A percentile compares a stretch with the other conserved stretches of the same genome.
phyloP scores from a whole-genome alignment of 2,329 filamentous ascomycete species.

The Fusarium sp. region DNA sequence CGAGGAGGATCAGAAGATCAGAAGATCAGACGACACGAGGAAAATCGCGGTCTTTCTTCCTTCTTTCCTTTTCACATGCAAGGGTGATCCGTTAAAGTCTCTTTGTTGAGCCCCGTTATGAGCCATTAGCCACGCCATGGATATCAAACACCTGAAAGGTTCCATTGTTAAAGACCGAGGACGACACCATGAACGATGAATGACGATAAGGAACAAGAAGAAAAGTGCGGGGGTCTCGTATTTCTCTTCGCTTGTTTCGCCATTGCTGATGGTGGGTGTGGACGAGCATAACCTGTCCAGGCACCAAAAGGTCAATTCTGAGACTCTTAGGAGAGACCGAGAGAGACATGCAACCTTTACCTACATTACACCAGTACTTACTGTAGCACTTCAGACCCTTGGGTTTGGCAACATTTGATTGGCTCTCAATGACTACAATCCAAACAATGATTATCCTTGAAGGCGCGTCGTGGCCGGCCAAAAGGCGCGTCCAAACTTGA shows the following conservation, averaged over 20 bases:
- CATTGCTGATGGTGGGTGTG: slow-evolving; percentile 1
- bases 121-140: background rate
- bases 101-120: slow-evolving; percentile 13
- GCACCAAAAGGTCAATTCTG: slow-evolving; percentile 16
- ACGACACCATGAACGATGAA: slow-evolving; percentile 23
- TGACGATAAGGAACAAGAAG: slow-evolving; percentile 7
- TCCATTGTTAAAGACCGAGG: slow-evolving; percentile 1
- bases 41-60: no score
- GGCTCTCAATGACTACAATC: slow-evolving; percentile 29
- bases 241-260: background rate
- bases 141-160: background rate
- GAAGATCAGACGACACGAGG: background rate
- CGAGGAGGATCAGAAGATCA: background rate
- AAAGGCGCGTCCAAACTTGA: slow-evolving; percentile 26
- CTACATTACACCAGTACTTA: no score
- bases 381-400: slow-evolving; percentile 15
- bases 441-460: slow-evolving; percentile 32
- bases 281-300: slow-evolving; percentile 5
- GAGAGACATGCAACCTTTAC: slow-evolving; percentile 5
- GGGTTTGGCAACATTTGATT: slow-evolving; percentile 33
- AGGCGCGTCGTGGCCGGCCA: slow-evolving; percentile 23
- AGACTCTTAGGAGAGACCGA: background rate
- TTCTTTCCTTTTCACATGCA: slow-evolving; percentile 14
- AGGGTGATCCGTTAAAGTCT: slow-evolving; percentile 4
- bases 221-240: slow-evolving; percentile 4